phyloP scores from a whole-genome alignment of 768 basidiomycete genomes.

The Serendipita vermifera region DNA sequence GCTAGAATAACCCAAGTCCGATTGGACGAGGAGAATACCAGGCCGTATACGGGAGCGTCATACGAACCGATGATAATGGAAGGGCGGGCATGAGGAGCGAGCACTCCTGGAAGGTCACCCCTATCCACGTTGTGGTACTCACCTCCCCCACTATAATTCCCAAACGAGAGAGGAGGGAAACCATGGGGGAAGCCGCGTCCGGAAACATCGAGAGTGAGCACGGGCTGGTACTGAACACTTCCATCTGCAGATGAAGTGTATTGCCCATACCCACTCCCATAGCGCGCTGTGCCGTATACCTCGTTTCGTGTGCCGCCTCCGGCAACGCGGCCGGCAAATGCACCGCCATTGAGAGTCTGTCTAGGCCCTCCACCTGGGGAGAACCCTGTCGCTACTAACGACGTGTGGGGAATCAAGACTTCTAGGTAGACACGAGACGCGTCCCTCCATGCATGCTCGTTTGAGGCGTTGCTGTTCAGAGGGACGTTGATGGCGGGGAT shows the following conservation, averaged over 20 bases:
- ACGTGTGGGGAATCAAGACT: not conserved
- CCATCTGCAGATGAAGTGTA: not conserved
- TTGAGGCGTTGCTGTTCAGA: not conserved
- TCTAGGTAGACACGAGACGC: too few species aligned
- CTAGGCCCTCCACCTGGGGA: not conserved
- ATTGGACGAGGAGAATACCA: too few species aligned
- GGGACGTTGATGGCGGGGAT: too few species aligned
- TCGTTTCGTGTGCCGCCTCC: not conserved
- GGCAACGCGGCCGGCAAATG: too few species aligned
- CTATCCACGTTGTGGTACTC: too few species aligned
- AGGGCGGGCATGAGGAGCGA: not conserved
- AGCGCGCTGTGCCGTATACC: not conserved
- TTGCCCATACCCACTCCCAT: constrained; percentile 1
- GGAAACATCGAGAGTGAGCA: not conserved
- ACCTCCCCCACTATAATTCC: not conserved
- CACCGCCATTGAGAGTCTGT: too few species aligned
- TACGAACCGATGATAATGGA: too few species aligned
- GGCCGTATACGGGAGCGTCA: too few species aligned
- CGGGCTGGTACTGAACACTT: not conserved
- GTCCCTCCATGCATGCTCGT: not conserved
- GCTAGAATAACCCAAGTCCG: not conserved
- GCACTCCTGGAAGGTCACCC: not conserved
- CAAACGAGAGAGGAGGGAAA: not conserved
- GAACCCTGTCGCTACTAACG: not conserved
- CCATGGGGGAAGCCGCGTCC: not conserved